Evolutionary conservation across 202 grass and related monocot species (phyloP).

Genomic region (Bolboschoenoplectus hybrid): DNA sequence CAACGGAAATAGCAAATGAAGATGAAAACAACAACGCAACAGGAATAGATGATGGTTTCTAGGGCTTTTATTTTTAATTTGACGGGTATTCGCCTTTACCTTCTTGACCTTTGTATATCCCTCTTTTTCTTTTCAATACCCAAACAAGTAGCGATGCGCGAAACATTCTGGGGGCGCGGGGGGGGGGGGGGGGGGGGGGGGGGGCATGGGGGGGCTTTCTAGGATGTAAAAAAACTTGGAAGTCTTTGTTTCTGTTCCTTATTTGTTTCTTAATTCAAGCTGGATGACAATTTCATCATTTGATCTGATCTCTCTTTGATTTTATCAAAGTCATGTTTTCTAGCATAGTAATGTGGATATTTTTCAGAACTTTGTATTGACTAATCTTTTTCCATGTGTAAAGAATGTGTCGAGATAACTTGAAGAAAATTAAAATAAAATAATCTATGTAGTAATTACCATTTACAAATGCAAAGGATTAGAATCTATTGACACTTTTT

Average conservation of each 20-base stretch:
- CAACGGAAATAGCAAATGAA: conserved; percentile 77
- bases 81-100: conserved; percentile 36
- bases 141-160: conserved; percentile 26
- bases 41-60: conserved; percentile 17
- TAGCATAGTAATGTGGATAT: neutral
- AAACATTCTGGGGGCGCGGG: conserved; percentile 51
- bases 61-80: conserved; percentile 27
- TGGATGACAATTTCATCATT: conserved; percentile 47
- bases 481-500: neutral
- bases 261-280: conserved; percentile 79
- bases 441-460: neutral
- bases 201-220: conserved; percentile 44
- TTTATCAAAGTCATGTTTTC: neutral
- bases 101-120: conserved; percentile 58
- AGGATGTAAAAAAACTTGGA: conserved; percentile 49
- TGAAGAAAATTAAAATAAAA: neutral
- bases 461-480: neutral
- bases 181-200: conserved; percentile 50
- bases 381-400: neutral
- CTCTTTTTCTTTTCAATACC: conserved; percentile 44
- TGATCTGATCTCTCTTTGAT: neutral
- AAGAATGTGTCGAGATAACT: neutral
- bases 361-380: neutral
- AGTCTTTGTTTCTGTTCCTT: conserved; percentile 51
- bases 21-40: conserved; percentile 25